These are phyloP conservation scores for Metrosideros polymorpha DNA, from an alignment of 441 rosid species.

Conservation along the genomic window DNA sequence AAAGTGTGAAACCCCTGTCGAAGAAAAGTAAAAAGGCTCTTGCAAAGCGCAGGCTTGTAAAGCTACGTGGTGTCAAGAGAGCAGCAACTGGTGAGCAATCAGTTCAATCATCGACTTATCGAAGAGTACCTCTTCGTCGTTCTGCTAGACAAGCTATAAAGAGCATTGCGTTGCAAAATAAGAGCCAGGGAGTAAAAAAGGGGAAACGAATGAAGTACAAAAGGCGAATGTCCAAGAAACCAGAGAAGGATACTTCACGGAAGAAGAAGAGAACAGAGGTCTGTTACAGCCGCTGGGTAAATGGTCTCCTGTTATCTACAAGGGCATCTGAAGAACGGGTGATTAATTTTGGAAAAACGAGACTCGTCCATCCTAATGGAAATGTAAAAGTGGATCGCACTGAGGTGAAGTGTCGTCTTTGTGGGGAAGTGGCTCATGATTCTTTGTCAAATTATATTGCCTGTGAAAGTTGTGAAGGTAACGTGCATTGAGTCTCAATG, in stretches of 20 bases:
- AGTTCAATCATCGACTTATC: slow-evolving; percentile 25
- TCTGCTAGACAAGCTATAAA: slow-evolving; percentile 58
- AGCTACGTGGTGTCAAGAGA: slow-evolving; percentile 21
- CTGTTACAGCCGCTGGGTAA: slow-evolving; percentile 65
- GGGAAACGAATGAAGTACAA: not conserved
- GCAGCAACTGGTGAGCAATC: slow-evolving; percentile 19
- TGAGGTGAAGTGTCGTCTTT: slow-evolving; percentile 66
- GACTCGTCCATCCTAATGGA: slow-evolving; percentile 26
- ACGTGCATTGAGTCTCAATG: slow-evolving; percentile 1
- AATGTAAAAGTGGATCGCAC: slow-evolving; percentile 17
- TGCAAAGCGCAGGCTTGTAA: slow-evolving; percentile 27
- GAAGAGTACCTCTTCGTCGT: slow-evolving; percentile 68
- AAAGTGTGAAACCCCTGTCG: slow-evolving; percentile 4
- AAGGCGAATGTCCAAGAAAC: slow-evolving; percentile 14
- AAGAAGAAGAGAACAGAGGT: slow-evolving; percentile 55
- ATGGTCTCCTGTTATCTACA: slow-evolving; percentile 69
- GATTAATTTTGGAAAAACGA: slow-evolving; percentile 36
- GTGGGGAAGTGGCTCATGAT: slow-evolving; percentile 38
- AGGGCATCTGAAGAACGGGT: slow-evolving; percentile 67
- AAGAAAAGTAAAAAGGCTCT: slow-evolving; percentile 34
- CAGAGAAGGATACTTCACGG: slow-evolving; percentile 19
- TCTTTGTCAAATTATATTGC: slow-evolving; percentile 42
- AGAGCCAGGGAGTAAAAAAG: slow-evolving; percentile 13
- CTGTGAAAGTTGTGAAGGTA: slow-evolving; percentile 86
- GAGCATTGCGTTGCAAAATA: slow-evolving; percentile 33